Conservation (phyloP, 345 rosid genomes). For the Gynandropsis gynandra region DNA sequence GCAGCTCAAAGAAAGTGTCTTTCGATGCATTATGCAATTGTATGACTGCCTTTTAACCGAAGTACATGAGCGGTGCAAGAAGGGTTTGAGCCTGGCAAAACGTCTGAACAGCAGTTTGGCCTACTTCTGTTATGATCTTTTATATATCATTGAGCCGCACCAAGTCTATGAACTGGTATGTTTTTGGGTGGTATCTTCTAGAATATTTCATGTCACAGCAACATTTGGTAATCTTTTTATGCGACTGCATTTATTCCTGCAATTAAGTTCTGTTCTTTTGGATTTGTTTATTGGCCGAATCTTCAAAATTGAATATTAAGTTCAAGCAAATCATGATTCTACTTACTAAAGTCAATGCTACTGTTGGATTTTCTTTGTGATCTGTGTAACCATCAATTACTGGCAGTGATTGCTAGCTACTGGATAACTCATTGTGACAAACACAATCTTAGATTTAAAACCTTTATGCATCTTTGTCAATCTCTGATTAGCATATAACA, state of each 20-base stretch:
- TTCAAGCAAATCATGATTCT: slow-evolving; percentile 14
- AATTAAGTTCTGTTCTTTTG: not conserved
- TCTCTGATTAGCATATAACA: too few relatives aligned
- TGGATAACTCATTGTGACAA: too few relatives aligned
- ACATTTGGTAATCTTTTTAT: slow-evolving; percentile 5
- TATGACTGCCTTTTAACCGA: slow-evolving; percentile 96
- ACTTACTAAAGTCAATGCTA: slow-evolving; percentile 12
- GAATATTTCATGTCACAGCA: slow-evolving; percentile 11
- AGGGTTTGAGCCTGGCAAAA: slow-evolving; percentile 91
- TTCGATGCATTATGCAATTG: slow-evolving; percentile 83
- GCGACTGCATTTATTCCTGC: not conserved
- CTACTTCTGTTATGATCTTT: slow-evolving; percentile 94
- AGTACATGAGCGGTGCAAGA: slow-evolving; percentile 97
- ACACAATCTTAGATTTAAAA: too few relatives aligned
- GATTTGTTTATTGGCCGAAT: slow-evolving; percentile 11
- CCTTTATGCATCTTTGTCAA: too few relatives aligned
- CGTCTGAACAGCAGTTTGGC: slow-evolving; percentile 97
- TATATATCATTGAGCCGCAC: slow-evolving; percentile 89
- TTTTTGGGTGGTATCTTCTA: slow-evolving; percentile 10
- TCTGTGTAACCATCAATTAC: too few relatives aligned
- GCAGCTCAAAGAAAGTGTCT: slow-evolving; percentile 95
- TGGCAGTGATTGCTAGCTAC: too few relatives aligned
- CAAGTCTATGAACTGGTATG: slow-evolving; percentile 97
- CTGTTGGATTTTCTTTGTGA: too few relatives aligned
- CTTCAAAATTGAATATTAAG: not conserved